phyloP scores from a whole-genome alignment of 345 rosid species.

The Jatropha curcas region DNA sequence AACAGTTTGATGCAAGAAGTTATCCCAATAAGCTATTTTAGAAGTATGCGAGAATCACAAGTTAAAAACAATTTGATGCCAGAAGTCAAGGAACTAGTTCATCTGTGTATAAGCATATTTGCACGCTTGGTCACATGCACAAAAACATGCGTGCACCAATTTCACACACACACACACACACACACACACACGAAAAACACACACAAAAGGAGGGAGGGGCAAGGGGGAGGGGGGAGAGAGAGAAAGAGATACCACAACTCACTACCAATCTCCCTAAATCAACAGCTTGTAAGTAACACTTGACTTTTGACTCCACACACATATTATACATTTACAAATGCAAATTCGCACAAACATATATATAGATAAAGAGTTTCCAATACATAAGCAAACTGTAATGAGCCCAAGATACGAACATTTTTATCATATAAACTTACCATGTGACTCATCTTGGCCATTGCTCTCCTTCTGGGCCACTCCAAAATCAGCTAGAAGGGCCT shows the following conservation, averaged over 20 bases:
- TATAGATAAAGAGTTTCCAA: too few species aligned
- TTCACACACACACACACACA: neutral
- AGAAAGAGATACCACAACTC: neutral
- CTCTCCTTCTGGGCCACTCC: slow-evolving; percentile 52
- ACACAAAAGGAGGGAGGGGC: too few species aligned
- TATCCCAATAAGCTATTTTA: neutral
- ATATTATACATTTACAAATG: too few species aligned
- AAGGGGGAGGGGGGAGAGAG: too few species aligned
- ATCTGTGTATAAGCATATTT: neutral
- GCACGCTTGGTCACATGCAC: neutral
- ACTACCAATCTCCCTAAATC: too few species aligned
- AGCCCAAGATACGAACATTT: neutral
- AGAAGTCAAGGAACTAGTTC: neutral
- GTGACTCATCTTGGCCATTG: slow-evolving; percentile 49
- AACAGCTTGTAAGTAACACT: too few species aligned
- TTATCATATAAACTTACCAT: slow-evolving; percentile 33
- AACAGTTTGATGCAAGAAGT: neutral
- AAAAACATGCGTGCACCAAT: neutral
- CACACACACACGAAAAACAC: too few species aligned
- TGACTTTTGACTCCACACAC: too few species aligned
- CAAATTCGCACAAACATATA: too few species aligned
- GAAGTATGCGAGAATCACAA: neutral
- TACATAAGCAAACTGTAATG: neutral
- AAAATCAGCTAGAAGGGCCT: slow-evolving; percentile 81
- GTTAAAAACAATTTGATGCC: neutral